A percentile compares a stretch with the other conserved stretches of the same genome.
Conservation (phyloP, 306 rosid genomes). For the Quercus bicolor region DNA sequence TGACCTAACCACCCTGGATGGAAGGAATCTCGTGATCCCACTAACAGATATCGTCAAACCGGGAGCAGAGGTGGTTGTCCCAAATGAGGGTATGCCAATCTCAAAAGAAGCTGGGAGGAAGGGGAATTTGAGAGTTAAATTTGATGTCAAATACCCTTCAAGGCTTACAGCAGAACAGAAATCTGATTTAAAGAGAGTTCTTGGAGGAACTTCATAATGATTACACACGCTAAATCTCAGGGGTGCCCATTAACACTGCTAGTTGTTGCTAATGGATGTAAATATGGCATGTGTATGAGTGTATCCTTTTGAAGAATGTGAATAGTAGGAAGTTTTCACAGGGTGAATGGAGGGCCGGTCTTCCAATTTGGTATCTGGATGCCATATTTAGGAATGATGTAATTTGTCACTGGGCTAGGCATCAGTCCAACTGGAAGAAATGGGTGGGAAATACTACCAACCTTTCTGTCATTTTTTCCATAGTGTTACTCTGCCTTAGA, state of each 20-base stretch:
- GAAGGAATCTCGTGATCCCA: slow-evolving; percentile 63
- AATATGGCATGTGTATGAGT: slow-evolving; percentile 4
- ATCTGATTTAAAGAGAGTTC: slow-evolving; percentile 74
- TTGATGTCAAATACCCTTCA: slow-evolving; percentile 80
- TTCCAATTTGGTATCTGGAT: slow-evolving; percentile 6
- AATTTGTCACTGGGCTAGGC: not conserved
- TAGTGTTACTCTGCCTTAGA: not conserved
- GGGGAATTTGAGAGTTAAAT: slow-evolving; percentile 79
- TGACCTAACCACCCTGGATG: slow-evolving; percentile 65
- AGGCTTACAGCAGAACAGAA: slow-evolving; percentile 75
- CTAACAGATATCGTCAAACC: slow-evolving; percentile 66
- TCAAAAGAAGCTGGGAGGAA: slow-evolving; percentile 82
- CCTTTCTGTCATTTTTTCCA: slow-evolving; percentile 11
- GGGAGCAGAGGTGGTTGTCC: slow-evolving; percentile 58
- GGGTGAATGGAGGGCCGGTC: slow-evolving; percentile 3
- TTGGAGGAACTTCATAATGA: slow-evolving; percentile 54
- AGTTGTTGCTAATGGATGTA: slow-evolving; percentile 34
- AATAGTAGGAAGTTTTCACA: slow-evolving; percentile 33
- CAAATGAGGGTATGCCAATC: slow-evolving; percentile 91
- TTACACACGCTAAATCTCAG: slow-evolving; percentile 26
- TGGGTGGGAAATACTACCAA: slow-evolving; percentile 4
- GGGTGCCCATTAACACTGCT: slow-evolving; percentile 17
- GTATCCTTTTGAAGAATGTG: slow-evolving; percentile 33
- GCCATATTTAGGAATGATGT: not conserved
- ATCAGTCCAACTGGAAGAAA: not conserved